Percentiles rank a stretch among this genome's conserved stretches.
These are phyloP conservation scores for Phyllosticta citriasiana DNA, from an alignment of 2,329 filamentous ascomycete genomes.

Conservation along the genomic window DNA sequence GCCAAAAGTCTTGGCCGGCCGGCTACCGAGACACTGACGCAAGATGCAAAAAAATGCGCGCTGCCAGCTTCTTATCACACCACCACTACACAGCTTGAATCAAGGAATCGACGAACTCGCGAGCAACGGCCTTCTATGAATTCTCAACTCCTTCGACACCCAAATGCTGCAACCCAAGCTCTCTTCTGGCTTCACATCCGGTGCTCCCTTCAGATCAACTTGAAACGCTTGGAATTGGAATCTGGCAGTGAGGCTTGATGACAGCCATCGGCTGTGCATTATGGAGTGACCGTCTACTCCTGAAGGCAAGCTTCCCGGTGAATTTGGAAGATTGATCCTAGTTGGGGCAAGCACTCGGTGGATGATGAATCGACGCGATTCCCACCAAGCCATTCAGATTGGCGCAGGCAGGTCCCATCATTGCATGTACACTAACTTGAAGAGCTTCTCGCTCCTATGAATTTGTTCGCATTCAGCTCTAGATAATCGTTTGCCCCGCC, in stretches of 20 bases:
- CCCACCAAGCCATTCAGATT: background rate
- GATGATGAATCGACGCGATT: background rate
- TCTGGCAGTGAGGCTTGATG: background rate
- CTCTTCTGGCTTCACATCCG: background rate
- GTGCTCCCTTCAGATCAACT: background rate
- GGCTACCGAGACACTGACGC: background rate
- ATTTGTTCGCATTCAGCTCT: background rate
- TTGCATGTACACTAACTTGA: background rate
- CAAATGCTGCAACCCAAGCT: background rate
- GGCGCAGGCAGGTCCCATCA: background rate
- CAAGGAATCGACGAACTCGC: background rate
- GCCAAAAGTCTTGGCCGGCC: background rate
- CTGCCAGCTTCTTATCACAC: background rate
- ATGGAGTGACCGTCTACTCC: too few relatives aligned
- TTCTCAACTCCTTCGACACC: background rate
- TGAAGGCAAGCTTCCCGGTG: background rate
- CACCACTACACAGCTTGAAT: background rate
- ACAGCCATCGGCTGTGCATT: background rate
- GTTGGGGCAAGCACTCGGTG: background rate
- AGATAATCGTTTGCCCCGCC: slow-evolving; percentile 27
- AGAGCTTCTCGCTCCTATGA: background rate
- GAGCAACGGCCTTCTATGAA: background rate
- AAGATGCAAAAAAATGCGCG: background rate
- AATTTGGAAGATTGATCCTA: background rate
- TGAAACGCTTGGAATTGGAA: background rate